Conservation (phyloP, 2,329 filamentous ascomycete species). For the Remersonia thermophila region DNA sequence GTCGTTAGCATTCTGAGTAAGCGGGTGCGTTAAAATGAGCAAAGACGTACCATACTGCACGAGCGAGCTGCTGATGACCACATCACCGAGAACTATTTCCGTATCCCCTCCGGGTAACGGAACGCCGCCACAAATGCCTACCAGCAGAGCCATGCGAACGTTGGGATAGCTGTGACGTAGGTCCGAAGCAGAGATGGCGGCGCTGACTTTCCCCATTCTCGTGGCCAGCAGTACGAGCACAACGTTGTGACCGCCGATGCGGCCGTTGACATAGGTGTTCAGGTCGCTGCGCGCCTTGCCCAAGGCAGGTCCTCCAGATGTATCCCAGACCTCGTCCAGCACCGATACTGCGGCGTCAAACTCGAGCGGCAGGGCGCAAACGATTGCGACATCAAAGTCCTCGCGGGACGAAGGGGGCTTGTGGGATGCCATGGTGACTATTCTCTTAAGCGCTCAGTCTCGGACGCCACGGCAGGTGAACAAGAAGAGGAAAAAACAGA, state of each 20-base stretch:
- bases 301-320: slow-evolving; percentile 2
- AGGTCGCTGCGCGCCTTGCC: not conserved
- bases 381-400: slow-evolving; percentile 24
- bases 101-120: slow-evolving; percentile 4
- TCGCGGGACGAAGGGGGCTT: slow-evolving; percentile 2
- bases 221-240: slow-evolving; percentile 7
- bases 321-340: slow-evolving; percentile 22
- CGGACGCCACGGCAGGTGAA: no score
- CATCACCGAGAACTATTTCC: slow-evolving; percentile 17
- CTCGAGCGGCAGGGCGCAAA: slow-evolving; percentile 25
- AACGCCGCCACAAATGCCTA: slow-evolving; percentile 18
- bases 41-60: slow-evolving; percentile 17
- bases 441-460: no score
- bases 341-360: slow-evolving; percentile 19
- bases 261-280: slow-evolving; percentile 12
- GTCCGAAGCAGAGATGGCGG: slow-evolving; percentile 17
- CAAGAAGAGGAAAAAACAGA: no score
- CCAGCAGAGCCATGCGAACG: slow-evolving; percentile 15
- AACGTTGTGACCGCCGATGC: slow-evolving; percentile 10
- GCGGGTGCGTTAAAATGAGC: no score
- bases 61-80: slow-evolving; percentile 14
- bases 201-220: slow-evolving; percentile 15
- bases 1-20: no score
- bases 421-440: no score
- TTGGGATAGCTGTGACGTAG: slow-evolving; percentile 18